Base-by-base conservation (phyloP, 2,329 filamentous ascomycete genomes). In the Pseudogymnoascus sp. region DNA sequence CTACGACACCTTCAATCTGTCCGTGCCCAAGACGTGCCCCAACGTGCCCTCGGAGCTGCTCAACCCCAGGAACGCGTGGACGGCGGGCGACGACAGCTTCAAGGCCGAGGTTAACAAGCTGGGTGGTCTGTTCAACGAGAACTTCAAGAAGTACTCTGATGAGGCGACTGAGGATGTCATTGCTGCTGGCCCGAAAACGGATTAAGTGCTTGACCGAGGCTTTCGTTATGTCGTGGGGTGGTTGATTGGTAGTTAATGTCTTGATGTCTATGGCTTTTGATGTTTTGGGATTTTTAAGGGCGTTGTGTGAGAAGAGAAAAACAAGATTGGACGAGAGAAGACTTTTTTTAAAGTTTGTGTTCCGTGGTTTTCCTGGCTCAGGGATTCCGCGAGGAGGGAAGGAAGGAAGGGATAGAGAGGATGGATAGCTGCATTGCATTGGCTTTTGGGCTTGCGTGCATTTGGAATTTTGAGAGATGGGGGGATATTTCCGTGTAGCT, bases 1-100 rank as follows among this genome's bases (percentile, higher is more conserved):
- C 69, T 99, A 99, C 80, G 91, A 92, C 42, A 88, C 92, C 68
- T 99, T 99, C 88, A 96, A 97, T 83, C 88, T 99, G 64, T 85
- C 89, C 74, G 91, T 99, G n/a, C 95, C 95, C 77, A 97, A 89
- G 82, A 81, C 86, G 60, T 97, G 93, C 84, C 86, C 89, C 68
- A 88, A 88, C 74, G 95, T 99, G 7, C 95, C 95, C 61, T 82
- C 85, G 65, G 93, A 97, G 80, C 84, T 99, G 38, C 87, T 99
- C 74, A 97, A 99, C 86, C 95, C 95, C 68, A 87, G 88, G 79
- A 93, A 88, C 77, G 90, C 89, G 71, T 99, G 95, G 95, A 96
- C 88, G 42, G 88, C 88, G 40, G 89, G 91, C 56, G 81, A 83
- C 61, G 87, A 91, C 15, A 88, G 88, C 79, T 97, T 97, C 85